These are phyloP conservation scores for Amanita fuliginea DNA, from an alignment of 768 basidiomycete species.

Conservation along the genomic window DNA sequence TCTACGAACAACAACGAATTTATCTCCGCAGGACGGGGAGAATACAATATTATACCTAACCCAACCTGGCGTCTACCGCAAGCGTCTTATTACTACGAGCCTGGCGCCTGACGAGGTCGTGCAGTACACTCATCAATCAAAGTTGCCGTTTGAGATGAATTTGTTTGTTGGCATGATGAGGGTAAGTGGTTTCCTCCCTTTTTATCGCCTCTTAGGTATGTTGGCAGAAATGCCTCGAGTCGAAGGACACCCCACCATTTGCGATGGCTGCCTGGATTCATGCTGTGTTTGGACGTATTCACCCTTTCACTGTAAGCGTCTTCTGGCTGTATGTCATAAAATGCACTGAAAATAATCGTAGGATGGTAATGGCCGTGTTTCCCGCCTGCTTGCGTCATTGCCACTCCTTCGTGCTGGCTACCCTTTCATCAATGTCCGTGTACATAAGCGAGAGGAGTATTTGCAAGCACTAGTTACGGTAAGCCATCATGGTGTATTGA, in stretches of 20 bases:
- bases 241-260: background rate
- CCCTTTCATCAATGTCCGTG: background rate
- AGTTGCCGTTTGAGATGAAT: background rate
- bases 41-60: conserved; percentile 1
- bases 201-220: background rate
- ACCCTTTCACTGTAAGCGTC: conserved; percentile 1
- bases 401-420: conserved; percentile 1
- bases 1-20: background rate
- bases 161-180: background rate
- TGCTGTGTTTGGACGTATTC: background rate
- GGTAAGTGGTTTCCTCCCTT: background rate
- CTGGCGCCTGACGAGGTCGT: background rate
- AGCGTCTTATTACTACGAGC: conserved; percentile 1
- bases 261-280: conserved; percentile 1
- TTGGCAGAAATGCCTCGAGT: background rate
- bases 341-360: background rate
- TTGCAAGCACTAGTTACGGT: background rate
- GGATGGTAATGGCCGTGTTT: conserved; percentile 1
- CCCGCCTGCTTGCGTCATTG: background rate
- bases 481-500: background rate
- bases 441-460: background rate
- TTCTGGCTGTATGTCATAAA: background rate
- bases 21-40: background rate
- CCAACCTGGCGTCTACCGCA: background rate
- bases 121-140: conserved; percentile 1